Conservation (phyloP, 2,329 filamentous ascomycete species). For the Stemphylium beticola region DNA sequence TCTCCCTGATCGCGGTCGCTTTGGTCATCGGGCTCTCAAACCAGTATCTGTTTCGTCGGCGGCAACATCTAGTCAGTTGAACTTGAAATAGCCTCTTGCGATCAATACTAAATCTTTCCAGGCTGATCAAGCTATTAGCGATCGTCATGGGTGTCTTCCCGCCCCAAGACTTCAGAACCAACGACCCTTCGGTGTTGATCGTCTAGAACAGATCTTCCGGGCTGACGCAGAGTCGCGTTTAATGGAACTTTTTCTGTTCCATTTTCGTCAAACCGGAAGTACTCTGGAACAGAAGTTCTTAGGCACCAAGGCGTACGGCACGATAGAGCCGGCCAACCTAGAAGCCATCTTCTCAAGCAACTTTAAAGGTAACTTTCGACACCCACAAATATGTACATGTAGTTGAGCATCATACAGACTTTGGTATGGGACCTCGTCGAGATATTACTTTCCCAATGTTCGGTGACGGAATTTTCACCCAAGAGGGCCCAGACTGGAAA, state of each 20-base stretch:
- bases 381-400: background rate
- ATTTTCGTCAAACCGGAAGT: constrained; percentile 43
- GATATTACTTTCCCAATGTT: constrained; percentile 47
- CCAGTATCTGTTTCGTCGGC: too few species aligned
- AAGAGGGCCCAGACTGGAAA: constrained; percentile 16
- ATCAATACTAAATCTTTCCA: background rate
- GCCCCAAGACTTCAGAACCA: constrained; percentile 28
- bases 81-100: background rate
- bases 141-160: constrained; percentile 21
- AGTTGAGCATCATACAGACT: constrained; percentile 38
- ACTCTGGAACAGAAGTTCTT: constrained; percentile 30
- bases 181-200: constrained; percentile 27
- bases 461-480: constrained; percentile 51
- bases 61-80: too few species aligned
- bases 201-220: constrained; percentile 31
- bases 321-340: constrained; percentile 34
- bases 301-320: constrained; percentile 26
- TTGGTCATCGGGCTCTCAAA: too few species aligned
- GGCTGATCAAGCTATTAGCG: constrained; percentile 19
- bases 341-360: constrained; percentile 27
- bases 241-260: constrained; percentile 44
- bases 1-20: too few species aligned
- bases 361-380: constrained; percentile 20
- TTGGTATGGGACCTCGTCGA: constrained; percentile 45
- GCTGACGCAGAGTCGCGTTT: constrained; percentile 25